Evolutionary conservation across 176 grass and related monocot species (phyloP).

Genomic region (Avena sativa): DNA sequence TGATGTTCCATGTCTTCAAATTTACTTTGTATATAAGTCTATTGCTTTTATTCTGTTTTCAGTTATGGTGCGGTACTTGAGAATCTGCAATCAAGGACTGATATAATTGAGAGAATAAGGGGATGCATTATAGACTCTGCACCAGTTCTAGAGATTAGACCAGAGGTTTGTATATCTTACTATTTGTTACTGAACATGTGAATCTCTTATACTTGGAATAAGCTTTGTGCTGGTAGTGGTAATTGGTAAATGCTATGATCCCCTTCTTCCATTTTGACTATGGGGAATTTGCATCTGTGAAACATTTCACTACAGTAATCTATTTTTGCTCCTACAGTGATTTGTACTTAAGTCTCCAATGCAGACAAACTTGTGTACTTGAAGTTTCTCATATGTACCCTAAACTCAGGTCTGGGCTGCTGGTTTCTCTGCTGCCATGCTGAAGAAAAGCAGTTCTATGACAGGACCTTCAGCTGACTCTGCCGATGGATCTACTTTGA

Average conservation of each 20-base stretch:
- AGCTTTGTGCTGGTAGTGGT: background rate
- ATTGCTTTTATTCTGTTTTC: conserved; percentile 41
- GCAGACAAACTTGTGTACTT: conserved; percentile 22
- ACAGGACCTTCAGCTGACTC: conserved; percentile 50
- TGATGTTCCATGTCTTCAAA: conserved; percentile 10
- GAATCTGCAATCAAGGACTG: conserved; percentile 71
- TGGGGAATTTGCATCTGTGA: background rate
- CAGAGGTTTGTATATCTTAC: conserved; percentile 62
- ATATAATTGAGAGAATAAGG: conserved; percentile 86
- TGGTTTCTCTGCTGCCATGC: conserved; percentile 87
- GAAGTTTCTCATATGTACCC: conserved; percentile 48
- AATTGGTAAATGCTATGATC: conserved; percentile 5
- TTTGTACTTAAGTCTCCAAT: conserved; percentile 21
- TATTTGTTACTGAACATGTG: conserved; percentile 1
- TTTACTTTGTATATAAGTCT: background rate
- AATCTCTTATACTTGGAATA: background rate
- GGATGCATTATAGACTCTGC: conserved; percentile 96
- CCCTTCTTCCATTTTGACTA: background rate
- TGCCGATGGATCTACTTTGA: conserved; percentile 46
- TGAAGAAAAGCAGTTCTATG: conserved; percentile 75
- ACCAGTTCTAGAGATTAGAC: conserved; percentile 82
- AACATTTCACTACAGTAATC: background rate
- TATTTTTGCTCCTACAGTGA: background rate
- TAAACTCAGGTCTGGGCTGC: conserved; percentile 90
- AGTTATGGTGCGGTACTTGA: conserved; percentile 91